Base-by-base conservation (phyloP, 768 basidiomycete genomes). In the Floccularia luteovirens region DNA sequence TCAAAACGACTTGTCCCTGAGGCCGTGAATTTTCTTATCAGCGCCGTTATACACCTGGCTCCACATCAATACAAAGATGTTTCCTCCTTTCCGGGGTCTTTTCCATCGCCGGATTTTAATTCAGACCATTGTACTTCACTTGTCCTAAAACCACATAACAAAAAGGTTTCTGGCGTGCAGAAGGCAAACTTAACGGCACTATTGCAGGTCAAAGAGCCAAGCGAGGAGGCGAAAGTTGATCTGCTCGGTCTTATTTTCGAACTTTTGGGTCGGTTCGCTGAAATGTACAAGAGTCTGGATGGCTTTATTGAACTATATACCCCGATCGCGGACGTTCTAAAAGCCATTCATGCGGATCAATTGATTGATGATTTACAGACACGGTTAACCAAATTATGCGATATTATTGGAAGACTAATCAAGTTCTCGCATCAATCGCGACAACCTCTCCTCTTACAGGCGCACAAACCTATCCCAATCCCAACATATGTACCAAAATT, bases 401-500 rank as follows among this genome's bases (percentile, higher is more conserved):
- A 79, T 38, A 69, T 65, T 10, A 55, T 89, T 6, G 54, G 57
- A 20, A 75, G 83, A 4, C 59, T 90, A 34, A 66, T 94, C 32
- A 83, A 79, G 49, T 88, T 93, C 52, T 66, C 89, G 0, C 65
- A 58, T 8, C 75, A 83, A 60, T 67, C 77, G 0, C 84, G 96
- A 25, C 73, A 66, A 38, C 90, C 96, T 1, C 78, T 99, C 21
- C 65, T 60, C 2, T 72, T 98, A 16, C 96, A 99, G 66, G 72
- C 85, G 2, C 94, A 98, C 68, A 96, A 93, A 58, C 89, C 92
- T 0, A 94, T 98, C 33, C 90, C 96, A 3, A 97, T 99, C 49
- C 78, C 91, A 3, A 77, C 91, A 0, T 92, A 90, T 60, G 73
- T 90, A 19, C 96, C 96, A 53, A 94, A 92, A 58, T 99, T 99